Evolutionary conservation across 2,329 filamentous ascomycete genomes (phyloP), one percentile per base, ranked within the genome.

Genomic region (Aspergillus sp.): DNA sequence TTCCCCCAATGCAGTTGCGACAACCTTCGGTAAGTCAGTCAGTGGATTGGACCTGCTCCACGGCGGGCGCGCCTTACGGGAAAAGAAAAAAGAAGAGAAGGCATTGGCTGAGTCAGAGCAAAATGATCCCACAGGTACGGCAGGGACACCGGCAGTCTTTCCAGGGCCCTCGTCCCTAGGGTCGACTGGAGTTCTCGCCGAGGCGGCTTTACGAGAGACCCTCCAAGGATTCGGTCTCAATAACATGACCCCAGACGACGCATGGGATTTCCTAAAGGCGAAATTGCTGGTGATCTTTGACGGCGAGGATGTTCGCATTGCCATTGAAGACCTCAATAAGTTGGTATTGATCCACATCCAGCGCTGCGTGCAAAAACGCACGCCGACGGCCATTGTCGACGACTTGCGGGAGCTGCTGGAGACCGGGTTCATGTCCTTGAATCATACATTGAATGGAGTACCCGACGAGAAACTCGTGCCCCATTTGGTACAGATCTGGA

Each of bases 401-500:
- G 84, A 87, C 58, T 68, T 87, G 2, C 77, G 81, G 53, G 83
- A 86, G 55, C 71, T 87, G 1, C 69, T 86, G 0, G 74, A 80
- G 51, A 85, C 89, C 0, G 94, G 94, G 1, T 99, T 97, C 65
- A 80, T 82, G 26, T 91, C 88, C 2, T 79, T 99, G 2, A 93
- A 96, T 60, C 88, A 92, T 59, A 92, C 89, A 0, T 76, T 97
- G 16, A 83, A 86, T 46, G 83, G 84, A 43, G 85, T 90, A 0
- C 81, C 90, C 0, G 93, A 97, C 65, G 92, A 96, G 55, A 83
- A 87, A 32, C 82, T 97, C n/a, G 90, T 97, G 19, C 89, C 90
- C 0, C 85, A 90, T 51, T 79, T 99, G 1, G 93, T 96, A 2
- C 90, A 96, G 67, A 85, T 96, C 66, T 99, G 94, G 94, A 83